phyloP scores from a whole-genome alignment of 345 rosid genomes.

The Aquilaria yunnanensis region DNA sequence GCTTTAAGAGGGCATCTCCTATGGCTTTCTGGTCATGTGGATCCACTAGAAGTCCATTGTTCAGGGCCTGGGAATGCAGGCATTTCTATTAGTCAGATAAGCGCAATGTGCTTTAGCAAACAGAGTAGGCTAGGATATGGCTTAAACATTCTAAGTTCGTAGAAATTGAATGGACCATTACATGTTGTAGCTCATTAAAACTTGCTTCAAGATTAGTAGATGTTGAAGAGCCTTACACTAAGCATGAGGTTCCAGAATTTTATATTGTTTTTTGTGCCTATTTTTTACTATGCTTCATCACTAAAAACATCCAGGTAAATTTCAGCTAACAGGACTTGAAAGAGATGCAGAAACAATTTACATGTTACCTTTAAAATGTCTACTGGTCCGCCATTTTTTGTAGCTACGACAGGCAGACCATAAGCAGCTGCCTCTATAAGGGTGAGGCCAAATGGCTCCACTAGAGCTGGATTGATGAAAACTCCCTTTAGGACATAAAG shows the following conservation, averaged over 20 bases:
- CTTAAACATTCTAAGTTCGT: background rate
- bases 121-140: background rate
- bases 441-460: constrained; percentile 74
- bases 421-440: constrained; percentile 71
- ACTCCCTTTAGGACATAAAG: constrained; percentile 50
- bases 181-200: too few species aligned
- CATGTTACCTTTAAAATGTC: constrained; percentile 51
- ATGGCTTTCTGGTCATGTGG: constrained; percentile 66
- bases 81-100: constrained; percentile 7
- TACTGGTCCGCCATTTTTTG: constrained; percentile 69
- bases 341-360: background rate
- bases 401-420: constrained; percentile 64
- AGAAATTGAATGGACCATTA: too few species aligned
- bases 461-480: constrained; percentile 67
- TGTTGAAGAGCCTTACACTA: too few species aligned
- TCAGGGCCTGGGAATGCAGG: constrained; percentile 39
- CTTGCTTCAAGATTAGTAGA: too few species aligned
- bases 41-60: constrained; percentile 59
- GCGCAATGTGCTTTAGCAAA: constrained; percentile 2
- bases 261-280: too few species aligned
- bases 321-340: too few species aligned
- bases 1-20: constrained; percentile 64
- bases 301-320: too few species aligned
- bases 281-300: too few species aligned
- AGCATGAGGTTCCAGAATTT: too few species aligned